phyloP scores from a whole-genome alignment of 495 filamentous ascomycete genomes.

The Bryoglossum gracile region DNA sequence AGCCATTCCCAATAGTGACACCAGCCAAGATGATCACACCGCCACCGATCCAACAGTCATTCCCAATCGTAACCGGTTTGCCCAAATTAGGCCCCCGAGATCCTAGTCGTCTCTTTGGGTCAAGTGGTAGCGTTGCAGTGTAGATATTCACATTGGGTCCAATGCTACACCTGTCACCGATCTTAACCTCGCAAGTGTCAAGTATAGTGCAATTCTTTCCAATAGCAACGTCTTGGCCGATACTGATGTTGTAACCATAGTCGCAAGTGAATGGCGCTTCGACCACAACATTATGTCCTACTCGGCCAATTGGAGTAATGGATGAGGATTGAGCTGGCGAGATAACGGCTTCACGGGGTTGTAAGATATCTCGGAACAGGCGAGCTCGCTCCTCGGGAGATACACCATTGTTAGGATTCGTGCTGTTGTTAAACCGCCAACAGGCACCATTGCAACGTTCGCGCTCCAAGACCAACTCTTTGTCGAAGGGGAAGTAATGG shows the following conservation, averaged over 20 bases:
- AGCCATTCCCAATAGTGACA: slow-evolving; percentile 71
- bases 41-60: slow-evolving; percentile 84
- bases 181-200: slow-evolving; percentile 63
- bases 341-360: slow-evolving; percentile 42
- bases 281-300: slow-evolving; percentile 71
- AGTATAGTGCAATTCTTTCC: slow-evolving; percentile 81
- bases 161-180: slow-evolving; percentile 75
- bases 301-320: slow-evolving; percentile 48
- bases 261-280: slow-evolving; percentile 91
- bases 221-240: slow-evolving; percentile 83
- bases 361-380: slow-evolving; percentile 66
- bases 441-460: slow-evolving; percentile 78
- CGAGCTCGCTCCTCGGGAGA: slow-evolving; percentile 73
- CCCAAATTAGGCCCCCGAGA: slow-evolving; percentile 66
- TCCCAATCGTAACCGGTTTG: slow-evolving; percentile 69
- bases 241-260: slow-evolving; percentile 89
- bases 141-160: slow-evolving; percentile 86
- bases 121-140: slow-evolving; percentile 64
- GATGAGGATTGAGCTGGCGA: slow-evolving; percentile 40
- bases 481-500: slow-evolving; percentile 68
- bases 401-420: slow-evolving; percentile 68
- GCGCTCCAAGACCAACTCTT: slow-evolving; percentile 75
- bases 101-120: slow-evolving; percentile 68
- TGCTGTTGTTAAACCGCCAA: slow-evolving; percentile 84
- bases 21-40: slow-evolving; percentile 80